Evolutionary conservation across 2,329 filamentous ascomycete genomes (phyloP).

Genomic region (Purpureocillium lavendulum): DNA sequence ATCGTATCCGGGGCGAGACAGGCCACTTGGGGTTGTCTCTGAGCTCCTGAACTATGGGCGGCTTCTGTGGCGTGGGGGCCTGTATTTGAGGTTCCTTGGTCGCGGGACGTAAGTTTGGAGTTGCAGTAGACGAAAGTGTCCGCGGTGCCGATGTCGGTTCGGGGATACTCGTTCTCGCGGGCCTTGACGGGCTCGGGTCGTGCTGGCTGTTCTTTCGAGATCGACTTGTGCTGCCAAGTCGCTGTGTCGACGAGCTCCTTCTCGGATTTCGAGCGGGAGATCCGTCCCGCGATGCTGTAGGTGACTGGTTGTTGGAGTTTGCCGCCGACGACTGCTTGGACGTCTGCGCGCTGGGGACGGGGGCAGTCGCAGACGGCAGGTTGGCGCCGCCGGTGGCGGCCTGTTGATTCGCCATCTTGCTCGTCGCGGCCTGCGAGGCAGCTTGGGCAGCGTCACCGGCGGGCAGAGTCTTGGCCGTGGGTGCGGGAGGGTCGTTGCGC

Average conservation of each 20-base stretch:
- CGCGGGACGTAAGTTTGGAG: slow-evolving; percentile 55
- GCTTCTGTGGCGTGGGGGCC: slow-evolving; percentile 57
- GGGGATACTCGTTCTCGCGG: slow-evolving; percentile 40
- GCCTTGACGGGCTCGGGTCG: slow-evolving; percentile 55
- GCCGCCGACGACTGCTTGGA: slow-evolving; percentile 27
- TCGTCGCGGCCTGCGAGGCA: slow-evolving; percentile 10
- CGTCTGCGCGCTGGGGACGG: slow-evolving; percentile 18
- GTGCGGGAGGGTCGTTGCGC: slow-evolving; percentile 17
- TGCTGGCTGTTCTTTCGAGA: slow-evolving; percentile 59
- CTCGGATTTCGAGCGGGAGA: slow-evolving; percentile 35
- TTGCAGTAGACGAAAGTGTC: slow-evolving; percentile 59
- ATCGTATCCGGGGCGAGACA: slow-evolving; percentile 67
- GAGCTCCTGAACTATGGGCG: slow-evolving; percentile 37
- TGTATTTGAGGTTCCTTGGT: slow-evolving; percentile 53
- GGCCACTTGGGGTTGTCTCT: slow-evolving; percentile 64
- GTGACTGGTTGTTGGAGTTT: slow-evolving; percentile 27
- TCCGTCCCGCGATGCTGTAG: slow-evolving; percentile 33
- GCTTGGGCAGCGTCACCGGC: slow-evolving; percentile 8
- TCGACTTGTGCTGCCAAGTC: slow-evolving; percentile 30
- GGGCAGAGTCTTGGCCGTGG: slow-evolving; percentile 18
- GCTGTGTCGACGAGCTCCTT: slow-evolving; percentile 24
- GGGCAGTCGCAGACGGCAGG: slow-evolving; percentile 6
- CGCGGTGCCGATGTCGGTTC: slow-evolving; percentile 57
- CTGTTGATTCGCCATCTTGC: slow-evolving; percentile 10
- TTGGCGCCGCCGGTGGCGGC: slow-evolving; percentile 5